A percentile compares a stretch with the other conserved stretches of the same genome.
Evolutionary conservation across 805 yeast species (phyloP).

Genomic region (Yarrowia sp.): DNA sequence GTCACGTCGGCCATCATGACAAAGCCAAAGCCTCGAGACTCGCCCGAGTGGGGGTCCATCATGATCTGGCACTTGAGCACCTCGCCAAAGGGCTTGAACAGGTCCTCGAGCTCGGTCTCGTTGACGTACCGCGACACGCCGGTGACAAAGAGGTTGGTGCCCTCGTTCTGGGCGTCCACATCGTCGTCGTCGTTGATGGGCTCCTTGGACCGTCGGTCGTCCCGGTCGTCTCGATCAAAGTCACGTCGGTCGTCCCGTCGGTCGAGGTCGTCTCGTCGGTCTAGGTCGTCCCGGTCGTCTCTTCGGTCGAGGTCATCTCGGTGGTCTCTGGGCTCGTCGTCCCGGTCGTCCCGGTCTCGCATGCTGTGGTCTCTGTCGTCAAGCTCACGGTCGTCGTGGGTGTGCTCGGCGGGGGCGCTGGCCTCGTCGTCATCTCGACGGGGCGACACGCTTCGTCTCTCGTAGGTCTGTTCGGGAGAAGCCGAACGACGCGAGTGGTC

Average conservation of each 20-base stretch:
- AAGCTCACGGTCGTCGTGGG: constrained; percentile 8
- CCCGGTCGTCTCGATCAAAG: constrained; percentile 18
- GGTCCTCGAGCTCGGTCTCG: constrained; percentile 33
- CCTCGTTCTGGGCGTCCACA: constrained; percentile 35
- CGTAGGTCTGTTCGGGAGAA: constrained; percentile 30
- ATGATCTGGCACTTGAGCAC: constrained; percentile 42
- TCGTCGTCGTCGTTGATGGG: constrained; percentile 30
- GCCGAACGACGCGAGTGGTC: constrained; percentile 12
- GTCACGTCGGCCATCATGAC: constrained; percentile 45
- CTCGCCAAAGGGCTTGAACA: constrained; percentile 35
- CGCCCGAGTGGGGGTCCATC: constrained; percentile 45
- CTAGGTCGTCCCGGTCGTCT: constrained; percentile 11
- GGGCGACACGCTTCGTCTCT: constrained; percentile 30
- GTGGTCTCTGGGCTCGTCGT: background rate
- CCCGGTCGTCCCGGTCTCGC: background rate
- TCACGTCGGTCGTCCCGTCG: constrained; percentile 25
- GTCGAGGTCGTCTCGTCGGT: constrained; percentile 36
- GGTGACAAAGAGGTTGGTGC: constrained; percentile 39
- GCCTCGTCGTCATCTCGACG: constrained; percentile 28
- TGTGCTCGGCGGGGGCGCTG: constrained; percentile 1
- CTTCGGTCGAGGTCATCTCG: constrained; percentile 10
- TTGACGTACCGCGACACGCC: constrained; percentile 37
- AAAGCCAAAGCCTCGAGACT: constrained; percentile 52
- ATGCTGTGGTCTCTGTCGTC: background rate
- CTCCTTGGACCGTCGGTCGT: constrained; percentile 11